A percentile compares a stretch with the other conserved stretches of the same genome.
Evolutionary conservation across 2,329 filamentous ascomycete genomes (phyloP).

Genomic region (Elsinoe arachidis): DNA sequence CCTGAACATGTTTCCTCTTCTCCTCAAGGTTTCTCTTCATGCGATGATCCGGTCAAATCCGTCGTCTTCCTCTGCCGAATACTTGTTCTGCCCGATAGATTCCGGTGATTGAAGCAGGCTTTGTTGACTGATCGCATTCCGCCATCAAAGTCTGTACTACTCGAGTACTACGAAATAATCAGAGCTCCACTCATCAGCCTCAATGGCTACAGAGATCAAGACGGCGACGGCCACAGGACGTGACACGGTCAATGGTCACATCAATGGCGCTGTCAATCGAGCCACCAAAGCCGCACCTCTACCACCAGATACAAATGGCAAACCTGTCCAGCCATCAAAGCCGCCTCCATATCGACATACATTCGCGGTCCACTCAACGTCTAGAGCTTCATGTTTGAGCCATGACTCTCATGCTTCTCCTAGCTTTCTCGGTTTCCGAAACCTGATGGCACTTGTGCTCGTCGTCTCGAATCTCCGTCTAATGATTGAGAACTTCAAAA

Average conservation of each 20-base stretch:
- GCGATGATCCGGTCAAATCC: constrained; percentile 10
- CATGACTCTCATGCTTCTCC: constrained; percentile 67
- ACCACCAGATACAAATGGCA: background rate
- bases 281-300: background rate
- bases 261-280: background rate
- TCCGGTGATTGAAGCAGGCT: background rate
- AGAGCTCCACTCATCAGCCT: background rate
- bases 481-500: constrained; percentile 94
- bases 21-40: background rate
- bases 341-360: constrained; percentile 79
- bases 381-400: constrained; percentile 71
- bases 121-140: background rate
- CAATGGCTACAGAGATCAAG: constrained; percentile 6
- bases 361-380: constrained; percentile 68
- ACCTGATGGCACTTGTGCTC: constrained; percentile 84
- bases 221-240: constrained; percentile 6
- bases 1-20: constrained; percentile 6
- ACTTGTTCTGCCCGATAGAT: background rate
- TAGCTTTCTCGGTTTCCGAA: constrained; percentile 88
- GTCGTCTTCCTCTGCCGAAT: background rate
- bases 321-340: background rate
- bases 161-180: background rate
- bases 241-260: background rate
- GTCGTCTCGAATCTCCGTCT: constrained; percentile 89
- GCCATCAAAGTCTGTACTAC: background rate